phyloP scores from a whole-genome alignment of 257 asterid species.

The Nicotiana sylvestris region DNA sequence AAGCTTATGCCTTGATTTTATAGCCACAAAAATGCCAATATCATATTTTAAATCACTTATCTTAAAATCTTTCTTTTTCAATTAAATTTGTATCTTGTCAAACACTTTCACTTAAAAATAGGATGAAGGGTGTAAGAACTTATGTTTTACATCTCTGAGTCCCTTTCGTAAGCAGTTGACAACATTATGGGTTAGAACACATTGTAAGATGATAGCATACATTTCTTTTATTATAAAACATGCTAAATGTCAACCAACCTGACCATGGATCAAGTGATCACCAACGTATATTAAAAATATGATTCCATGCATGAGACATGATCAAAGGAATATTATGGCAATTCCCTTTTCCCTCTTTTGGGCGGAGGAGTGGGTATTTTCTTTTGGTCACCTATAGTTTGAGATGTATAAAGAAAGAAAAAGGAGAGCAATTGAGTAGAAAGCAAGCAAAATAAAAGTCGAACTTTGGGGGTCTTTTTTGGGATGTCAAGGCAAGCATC shows the following conservation, averaged over 20 bases:
- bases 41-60: no score
- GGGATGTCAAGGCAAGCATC: constrained; percentile 72
- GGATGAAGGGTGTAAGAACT: no score
- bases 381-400: neutral
- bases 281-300: neutral
- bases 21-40: no score
- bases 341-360: neutral
- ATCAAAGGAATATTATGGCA: neutral
- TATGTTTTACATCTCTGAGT: no score
- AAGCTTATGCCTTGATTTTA: no score
- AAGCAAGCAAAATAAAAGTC: constrained; percentile 65
- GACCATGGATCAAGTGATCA: neutral
- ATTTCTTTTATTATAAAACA: neutral
- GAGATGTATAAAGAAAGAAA: neutral
- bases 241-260: neutral
- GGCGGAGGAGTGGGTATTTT: neutral
- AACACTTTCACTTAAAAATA: no score
- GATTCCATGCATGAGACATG: neutral
- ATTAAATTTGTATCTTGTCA: no score
- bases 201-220: neutral
- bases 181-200: neutral
- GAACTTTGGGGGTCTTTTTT: constrained; percentile 20
- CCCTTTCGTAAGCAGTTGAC: no score
- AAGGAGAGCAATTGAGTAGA: constrained; percentile 53
- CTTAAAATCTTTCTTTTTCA: no score